Base-by-base conservation (phyloP, 2,329 filamentous ascomycete genomes). In the Geosmithia flava region DNA sequence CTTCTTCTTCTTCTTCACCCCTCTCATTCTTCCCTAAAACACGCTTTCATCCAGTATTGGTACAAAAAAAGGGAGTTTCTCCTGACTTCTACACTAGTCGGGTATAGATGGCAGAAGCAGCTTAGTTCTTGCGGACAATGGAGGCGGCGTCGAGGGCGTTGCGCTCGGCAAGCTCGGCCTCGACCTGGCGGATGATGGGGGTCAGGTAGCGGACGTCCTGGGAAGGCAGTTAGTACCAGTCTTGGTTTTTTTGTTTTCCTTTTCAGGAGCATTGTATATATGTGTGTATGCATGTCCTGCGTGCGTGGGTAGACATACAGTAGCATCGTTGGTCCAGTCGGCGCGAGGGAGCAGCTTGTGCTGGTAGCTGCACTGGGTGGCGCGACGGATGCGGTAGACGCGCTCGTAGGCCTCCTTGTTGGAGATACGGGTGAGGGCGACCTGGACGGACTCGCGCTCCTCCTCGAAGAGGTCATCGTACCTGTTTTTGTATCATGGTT, bases 391-490 rank as follows among this genome's bases (percentile, higher is more conserved):
- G 64, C 93, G 90, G 83, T 89, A 98, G 67, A 97, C 81, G 67
- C 93, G 91, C 75, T 98, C 93, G 74, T 97, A 97, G 61, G 83
- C 78, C 66, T 93, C 87, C 76, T 94, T 87, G 61, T 87, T 78
- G 50, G 86, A 80, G 53, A 98, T 85, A 66, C 93, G 88, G 78
- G 87, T 86, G 62, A 98, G 79, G 54, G 93, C 93, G 59, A 83
- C 78, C 69, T 93, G 84, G 61, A 95, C 88, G 50, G 76, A 71
- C 60, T 93, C 86, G 75, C 78, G 85, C 74, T 98, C 93, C 71
- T 98, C 93, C 65, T 86, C 81, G 66, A 96, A 86, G 66, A 98
- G 72, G 67, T 98, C 93, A 70, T 98, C 93, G 76, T 83, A 82
- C 70, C 93, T 97, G 47, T 20, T 20, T 27, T 27, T 19, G 8